phyloP scores from a whole-genome alignment of 345 rosid genomes.

The Lagerstroemia speciosa region DNA sequence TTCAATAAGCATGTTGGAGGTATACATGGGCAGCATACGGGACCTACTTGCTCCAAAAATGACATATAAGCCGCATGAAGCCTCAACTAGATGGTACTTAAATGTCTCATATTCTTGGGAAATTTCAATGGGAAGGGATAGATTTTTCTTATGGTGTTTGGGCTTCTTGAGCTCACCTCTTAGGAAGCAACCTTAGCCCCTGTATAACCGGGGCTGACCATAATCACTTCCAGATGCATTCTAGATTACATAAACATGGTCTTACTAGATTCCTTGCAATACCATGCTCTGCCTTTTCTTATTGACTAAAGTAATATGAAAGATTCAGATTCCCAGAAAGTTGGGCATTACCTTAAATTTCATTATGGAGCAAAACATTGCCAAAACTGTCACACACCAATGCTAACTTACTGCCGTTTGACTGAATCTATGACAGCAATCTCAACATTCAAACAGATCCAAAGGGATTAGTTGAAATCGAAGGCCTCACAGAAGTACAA shows the following conservation, averaged over 20 bases:
- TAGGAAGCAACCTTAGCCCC: too few relatives aligned
- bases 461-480: slow-evolving; percentile 72
- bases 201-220: too few relatives aligned
- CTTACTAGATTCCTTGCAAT: too few relatives aligned
- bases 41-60: slow-evolving; percentile 69
- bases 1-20: slow-evolving; percentile 94
- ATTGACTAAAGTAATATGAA: too few relatives aligned
- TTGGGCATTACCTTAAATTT: background rate
- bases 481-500: slow-evolving; percentile 70
- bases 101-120: background rate
- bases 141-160: background rate
- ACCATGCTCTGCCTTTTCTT: too few relatives aligned
- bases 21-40: slow-evolving; percentile 72
- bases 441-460: slow-evolving; percentile 86
- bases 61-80: slow-evolving; percentile 29
- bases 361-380: background rate
- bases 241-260: too few relatives aligned
- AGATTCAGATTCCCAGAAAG: too few relatives aligned
- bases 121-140: background rate
- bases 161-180: too few relatives aligned
- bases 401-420: slow-evolving; percentile 5
- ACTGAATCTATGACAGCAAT: slow-evolving; percentile 44
- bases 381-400: background rate
- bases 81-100: slow-evolving; percentile 41
- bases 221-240: too few relatives aligned